Evolutionary conservation across 192 early-diverging fungal genomes (phyloP), one percentile per base, ranked within the genome.

Genomic region (Diversispora epigaea): DNA sequence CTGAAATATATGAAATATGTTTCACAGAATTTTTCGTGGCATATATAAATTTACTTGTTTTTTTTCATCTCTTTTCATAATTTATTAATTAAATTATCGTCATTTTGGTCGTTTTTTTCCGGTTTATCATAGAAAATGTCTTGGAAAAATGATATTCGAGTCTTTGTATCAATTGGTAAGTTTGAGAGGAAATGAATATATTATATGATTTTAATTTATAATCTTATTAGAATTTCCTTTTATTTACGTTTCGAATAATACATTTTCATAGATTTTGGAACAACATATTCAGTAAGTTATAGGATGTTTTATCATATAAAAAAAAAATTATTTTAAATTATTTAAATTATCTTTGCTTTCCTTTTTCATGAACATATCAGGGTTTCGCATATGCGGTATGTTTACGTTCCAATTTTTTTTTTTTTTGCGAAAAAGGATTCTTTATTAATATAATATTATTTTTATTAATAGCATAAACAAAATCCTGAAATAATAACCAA

Each of bases 221-320:
- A 54, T 54, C 8, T 12, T 4, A 54, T 17, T 54, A 4, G 12
- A 17, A 14, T 22, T 15, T 15, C 4, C 9, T 12, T 21, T 62
- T 3, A 12, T 4, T 62, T 62, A 19, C 12, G 12, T 12, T 19
- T 62, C 21, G 11, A 62, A 63, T 63, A 10, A 41, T 63, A 8
- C 22, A 15, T 7, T 32, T 25, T n/a, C n/a, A 41, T 63, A 63
- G 61, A 63, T 63, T 63, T 63, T 32, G 61, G 61, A 63, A 63
- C 61, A 22, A 63, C 61, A 14, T 63, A 41, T 63, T 63, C 61
- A 15, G 61, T 32, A 41, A 9, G 41, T 63, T 25, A 32, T 25
- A 41, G 6, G 11, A 10, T 63, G 10, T 3, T 63, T 63, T 63
- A 39, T 63, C 15, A 12, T 3, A 32, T 0, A 32, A 4, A 41